These are phyloP conservation scores for Vitis hybrid DNA, from an alignment of 177 flowering plant species.

Conservation along the genomic window DNA sequence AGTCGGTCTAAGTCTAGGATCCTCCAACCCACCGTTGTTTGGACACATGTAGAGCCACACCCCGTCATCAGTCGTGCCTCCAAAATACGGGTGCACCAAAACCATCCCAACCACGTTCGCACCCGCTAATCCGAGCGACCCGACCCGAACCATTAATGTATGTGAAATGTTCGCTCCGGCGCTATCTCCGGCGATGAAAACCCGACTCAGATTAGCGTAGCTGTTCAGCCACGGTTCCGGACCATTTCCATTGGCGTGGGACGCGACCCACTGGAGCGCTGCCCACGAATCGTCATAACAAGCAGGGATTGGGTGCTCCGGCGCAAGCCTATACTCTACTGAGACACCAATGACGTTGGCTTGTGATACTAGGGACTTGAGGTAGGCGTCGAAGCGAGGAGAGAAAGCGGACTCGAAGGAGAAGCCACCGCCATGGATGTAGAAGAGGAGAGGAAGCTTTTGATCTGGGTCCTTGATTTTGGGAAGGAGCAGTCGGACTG, in stretches of 20 bases:
- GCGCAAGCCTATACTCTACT: slow-evolving; percentile 9
- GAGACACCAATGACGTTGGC: slow-evolving; percentile 28
- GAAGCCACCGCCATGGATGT: slow-evolving; percentile 8
- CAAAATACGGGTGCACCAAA: slow-evolving; percentile 36
- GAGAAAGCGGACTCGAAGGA: slow-evolving; percentile 3
- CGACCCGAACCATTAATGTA: slow-evolving; percentile 1
- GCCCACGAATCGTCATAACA: slow-evolving; percentile 36
- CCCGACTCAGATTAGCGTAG: slow-evolving; percentile 8
- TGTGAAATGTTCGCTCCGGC: slow-evolving; percentile 15
- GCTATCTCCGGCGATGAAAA: slow-evolving; percentile 19
- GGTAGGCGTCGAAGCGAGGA: slow-evolving; percentile 12
- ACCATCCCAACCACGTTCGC: slow-evolving; percentile 17
- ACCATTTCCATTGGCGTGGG: slow-evolving; percentile 17
- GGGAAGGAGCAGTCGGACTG: slow-evolving; percentile 1
- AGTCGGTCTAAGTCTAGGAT: slow-evolving; percentile 21
- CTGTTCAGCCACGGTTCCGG: slow-evolving; percentile 33
- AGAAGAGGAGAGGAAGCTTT: not conserved
- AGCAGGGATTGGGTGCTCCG: slow-evolving; percentile 28
- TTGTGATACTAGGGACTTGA: slow-evolving; percentile 14
- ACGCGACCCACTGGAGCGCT: slow-evolving; percentile 29
- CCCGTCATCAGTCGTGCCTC: slow-evolving; percentile 15
- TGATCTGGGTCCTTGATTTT: not conserved
- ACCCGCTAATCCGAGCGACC: slow-evolving; percentile 4
- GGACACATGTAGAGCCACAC: slow-evolving; percentile 20
- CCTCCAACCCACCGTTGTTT: slow-evolving; percentile 12